These are phyloP conservation scores for Rhipidocladum racemiflorum DNA, from an alignment of 176 grass and related monocot genomes.

Conservation along the genomic window DNA sequence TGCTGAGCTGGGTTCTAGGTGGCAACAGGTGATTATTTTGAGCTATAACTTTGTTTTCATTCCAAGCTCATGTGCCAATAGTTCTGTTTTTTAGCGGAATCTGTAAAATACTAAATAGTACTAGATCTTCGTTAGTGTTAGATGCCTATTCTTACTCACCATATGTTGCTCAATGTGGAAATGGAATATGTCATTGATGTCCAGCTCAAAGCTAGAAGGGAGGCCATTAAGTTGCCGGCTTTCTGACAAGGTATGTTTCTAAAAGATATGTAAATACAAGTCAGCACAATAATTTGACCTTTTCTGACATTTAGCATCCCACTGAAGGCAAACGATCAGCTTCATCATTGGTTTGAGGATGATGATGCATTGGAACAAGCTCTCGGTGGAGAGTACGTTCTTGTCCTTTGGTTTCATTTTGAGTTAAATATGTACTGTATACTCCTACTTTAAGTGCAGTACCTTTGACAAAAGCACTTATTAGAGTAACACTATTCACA, in stretches of 20 bases:
- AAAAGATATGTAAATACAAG: neutral
- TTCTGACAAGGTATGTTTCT: constrained; percentile 74
- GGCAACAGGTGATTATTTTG: constrained; percentile 82
- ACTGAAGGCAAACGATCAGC: constrained; percentile 83
- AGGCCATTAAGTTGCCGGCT: constrained; percentile 81
- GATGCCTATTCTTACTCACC: neutral
- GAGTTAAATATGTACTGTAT: neutral
- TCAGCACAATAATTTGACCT: neutral
- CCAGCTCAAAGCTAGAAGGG: constrained; percentile 81
- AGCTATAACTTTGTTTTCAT: constrained; percentile 27
- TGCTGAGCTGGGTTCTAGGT: constrained; percentile 91
- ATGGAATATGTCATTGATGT: constrained; percentile 23
- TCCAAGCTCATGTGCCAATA: neutral
- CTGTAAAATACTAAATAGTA: constrained; percentile 9
- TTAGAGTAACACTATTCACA: constrained; percentile 27
- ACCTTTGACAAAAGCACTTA: constrained; percentile 10
- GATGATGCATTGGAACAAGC: constrained; percentile 90
- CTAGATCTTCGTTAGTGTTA: neutral
- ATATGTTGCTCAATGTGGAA: constrained; percentile 23
- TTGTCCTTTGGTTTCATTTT: constrained; percentile 22
- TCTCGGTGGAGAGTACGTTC: constrained; percentile 83
- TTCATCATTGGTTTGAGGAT: constrained; percentile 86
- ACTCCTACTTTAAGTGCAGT: neutral
- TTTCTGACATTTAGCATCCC: constrained; percentile 34
- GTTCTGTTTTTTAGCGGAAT: neutral